phyloP scores from a whole-genome alignment of 192 early-diverging fungal species.

The Lobosporangium transversale region DNA sequence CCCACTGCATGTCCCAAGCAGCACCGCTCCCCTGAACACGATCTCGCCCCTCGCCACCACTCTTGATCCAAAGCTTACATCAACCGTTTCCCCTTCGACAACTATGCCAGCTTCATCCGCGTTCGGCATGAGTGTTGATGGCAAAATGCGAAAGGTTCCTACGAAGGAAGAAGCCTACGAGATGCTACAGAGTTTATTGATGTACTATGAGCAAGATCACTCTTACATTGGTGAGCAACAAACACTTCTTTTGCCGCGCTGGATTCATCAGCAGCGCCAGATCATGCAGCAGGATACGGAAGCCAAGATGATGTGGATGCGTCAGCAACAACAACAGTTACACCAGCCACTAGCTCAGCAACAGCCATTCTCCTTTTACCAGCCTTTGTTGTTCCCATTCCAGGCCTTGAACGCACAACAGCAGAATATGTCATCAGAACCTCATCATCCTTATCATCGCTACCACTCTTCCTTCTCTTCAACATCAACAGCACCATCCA shows the following conservation, averaged over 20 bases:
- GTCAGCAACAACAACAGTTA: constrained; percentile 31
- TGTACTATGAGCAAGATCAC: constrained; percentile 53
- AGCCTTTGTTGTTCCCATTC: constrained; percentile 13
- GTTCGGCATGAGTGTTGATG: constrained; percentile 50
- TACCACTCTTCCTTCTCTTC: constrained; percentile 24
- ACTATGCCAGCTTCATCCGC: background rate
- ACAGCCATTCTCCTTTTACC: background rate
- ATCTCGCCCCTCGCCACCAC: constrained; percentile 44
- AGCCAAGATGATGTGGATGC: constrained; percentile 26
- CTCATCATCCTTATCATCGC: constrained; percentile 19
- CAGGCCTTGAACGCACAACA: constrained; percentile 5
- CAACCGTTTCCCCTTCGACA: background rate
- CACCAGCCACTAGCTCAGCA: constrained; percentile 22
- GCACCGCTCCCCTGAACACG: constrained; percentile 15
- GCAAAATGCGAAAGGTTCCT: constrained; percentile 50
- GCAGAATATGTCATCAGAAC: background rate
- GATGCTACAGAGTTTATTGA: constrained; percentile 44
- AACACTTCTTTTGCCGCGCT: constrained; percentile 44
- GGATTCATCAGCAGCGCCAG: constrained; percentile 52
- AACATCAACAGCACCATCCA: constrained; percentile 12
- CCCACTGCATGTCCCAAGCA: constrained; percentile 11
- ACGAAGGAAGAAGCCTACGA: constrained; percentile 48
- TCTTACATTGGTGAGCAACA: constrained; percentile 49
- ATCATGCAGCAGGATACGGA: constrained; percentile 38
- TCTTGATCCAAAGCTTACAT: constrained; percentile 18